phyloP scores from a whole-genome alignment of 75 land plant species.

The Pinus tabuliformis region DNA sequence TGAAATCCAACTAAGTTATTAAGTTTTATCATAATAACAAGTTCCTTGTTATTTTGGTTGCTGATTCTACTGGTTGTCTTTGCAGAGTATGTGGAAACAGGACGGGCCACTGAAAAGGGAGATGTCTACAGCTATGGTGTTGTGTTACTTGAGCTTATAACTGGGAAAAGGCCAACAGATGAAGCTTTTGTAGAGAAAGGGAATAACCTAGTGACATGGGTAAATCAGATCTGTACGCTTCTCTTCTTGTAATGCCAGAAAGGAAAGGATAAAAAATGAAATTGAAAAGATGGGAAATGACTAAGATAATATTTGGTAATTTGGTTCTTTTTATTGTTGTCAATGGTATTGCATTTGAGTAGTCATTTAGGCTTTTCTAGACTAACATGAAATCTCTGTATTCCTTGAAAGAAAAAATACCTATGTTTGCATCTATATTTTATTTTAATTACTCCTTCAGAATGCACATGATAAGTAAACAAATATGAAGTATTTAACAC shows the following conservation, averaged over 20 bases:
- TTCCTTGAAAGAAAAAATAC: not conserved
- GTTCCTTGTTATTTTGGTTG: not conserved
- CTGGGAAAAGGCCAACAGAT: conserved; percentile 81
- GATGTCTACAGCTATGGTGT: conserved; percentile 92
- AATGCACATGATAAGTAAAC: not conserved
- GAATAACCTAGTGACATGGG: conserved; percentile 77
- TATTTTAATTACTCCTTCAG: not conserved
- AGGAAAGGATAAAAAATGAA: not conserved
- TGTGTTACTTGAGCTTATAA: conserved; percentile 79
- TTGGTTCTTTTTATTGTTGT: not conserved
- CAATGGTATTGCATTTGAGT: not conserved
- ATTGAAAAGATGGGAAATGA: not conserved
- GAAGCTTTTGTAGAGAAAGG: conserved; percentile 67
- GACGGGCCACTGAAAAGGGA: conserved; percentile 77
- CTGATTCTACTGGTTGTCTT: not conserved
- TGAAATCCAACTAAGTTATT: not conserved
- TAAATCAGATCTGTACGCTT: conserved; percentile 17
- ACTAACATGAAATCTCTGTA: not conserved
- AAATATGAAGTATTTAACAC: not conserved
- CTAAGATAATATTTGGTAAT: not conserved
- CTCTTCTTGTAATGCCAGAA: not conserved
- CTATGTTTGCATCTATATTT: not conserved
- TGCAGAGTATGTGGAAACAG: conserved; percentile 86
- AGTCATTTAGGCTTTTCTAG: not conserved
- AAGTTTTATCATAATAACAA: not conserved